Evolutionary conservation across 108 stramenopile species (phyloP).

Genomic region (Cyclotella sp.): DNA sequence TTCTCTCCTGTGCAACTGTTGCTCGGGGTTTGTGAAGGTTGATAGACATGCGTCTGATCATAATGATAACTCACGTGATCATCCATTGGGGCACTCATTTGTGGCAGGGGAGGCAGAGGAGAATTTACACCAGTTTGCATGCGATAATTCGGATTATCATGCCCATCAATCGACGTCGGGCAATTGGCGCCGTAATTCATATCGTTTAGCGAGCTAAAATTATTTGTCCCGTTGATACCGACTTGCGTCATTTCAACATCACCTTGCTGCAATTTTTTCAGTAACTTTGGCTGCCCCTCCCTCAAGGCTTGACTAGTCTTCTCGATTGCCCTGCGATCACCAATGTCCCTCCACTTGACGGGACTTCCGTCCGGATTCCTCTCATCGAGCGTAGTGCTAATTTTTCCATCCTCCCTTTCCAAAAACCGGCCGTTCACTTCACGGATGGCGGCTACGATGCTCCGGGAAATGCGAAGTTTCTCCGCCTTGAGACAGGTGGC

Average conservation of each 20-base stretch:
- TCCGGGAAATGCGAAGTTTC: conserved; percentile 53
- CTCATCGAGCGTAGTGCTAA: conserved; percentile 34
- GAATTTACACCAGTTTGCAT: too few species aligned
- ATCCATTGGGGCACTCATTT: background rate
- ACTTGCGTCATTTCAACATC: background rate
- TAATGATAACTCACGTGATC: background rate
- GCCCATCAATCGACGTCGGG: too few species aligned
- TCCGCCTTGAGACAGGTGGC: conserved; percentile 58
- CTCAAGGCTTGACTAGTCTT: conserved; percentile 60
- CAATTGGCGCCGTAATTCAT: too few species aligned
- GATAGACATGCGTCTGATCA: background rate
- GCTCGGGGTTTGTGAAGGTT: background rate
- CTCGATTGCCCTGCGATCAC: conserved; percentile 56
- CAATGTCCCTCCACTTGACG: conserved; percentile 56
- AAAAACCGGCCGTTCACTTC: conserved; percentile 54
- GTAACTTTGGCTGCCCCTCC: conserved; percentile 56
- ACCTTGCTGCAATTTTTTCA: conserved; percentile 37
- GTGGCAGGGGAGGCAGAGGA: conserved; percentile 3
- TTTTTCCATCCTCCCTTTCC: conserved; percentile 55
- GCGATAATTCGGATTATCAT: too few species aligned
- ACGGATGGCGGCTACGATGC: conserved; percentile 55
- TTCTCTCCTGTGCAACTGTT: background rate
- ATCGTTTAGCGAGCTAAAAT: background rate
- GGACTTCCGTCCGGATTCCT: conserved; percentile 37
- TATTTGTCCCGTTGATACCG: background rate